These are phyloP conservation scores for Lanzia echinophila DNA, from an alignment of 2,329 filamentous ascomycete species.

Conservation along the genomic window DNA sequence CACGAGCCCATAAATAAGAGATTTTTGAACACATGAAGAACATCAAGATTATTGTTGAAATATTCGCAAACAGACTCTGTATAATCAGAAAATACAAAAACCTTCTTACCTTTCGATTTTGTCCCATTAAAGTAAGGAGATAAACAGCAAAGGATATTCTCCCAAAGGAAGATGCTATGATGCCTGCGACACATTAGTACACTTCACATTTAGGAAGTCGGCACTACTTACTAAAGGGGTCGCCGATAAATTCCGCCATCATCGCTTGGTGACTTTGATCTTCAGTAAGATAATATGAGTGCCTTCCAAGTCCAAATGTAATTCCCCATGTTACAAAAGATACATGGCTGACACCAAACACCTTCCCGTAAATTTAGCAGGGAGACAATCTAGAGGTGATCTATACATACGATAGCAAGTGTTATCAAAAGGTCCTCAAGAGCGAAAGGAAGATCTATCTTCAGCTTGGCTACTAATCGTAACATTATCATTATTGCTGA, in stretches of 20 bases:
- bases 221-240: neutral
- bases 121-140: neutral
- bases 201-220: neutral
- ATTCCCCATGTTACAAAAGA: constrained; percentile 4
- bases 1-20: neutral
- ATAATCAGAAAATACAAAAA: constrained; percentile 2
- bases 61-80: neutral
- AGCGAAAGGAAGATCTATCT: neutral
- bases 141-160: constrained; percentile 2
- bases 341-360: constrained; percentile 2
- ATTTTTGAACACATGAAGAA: neutral
- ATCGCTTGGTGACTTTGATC: neutral
- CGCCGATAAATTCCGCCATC: neutral
- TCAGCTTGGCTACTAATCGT: constrained; percentile 1
- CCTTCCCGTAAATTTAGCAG: neutral
- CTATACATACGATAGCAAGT: neutral
- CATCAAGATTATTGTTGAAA: neutral
- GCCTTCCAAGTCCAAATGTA: neutral
- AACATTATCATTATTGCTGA: constrained; percentile 5
- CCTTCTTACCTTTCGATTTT: neutral
- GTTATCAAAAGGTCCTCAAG: neutral
- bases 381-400: neutral
- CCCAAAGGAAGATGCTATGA: constrained; percentile 1
- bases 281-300: neutral
- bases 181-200: neutral